phyloP scores from a whole-genome alignment of 495 filamentous ascomycete genomes.

The Jackrogersella minutella region DNA sequence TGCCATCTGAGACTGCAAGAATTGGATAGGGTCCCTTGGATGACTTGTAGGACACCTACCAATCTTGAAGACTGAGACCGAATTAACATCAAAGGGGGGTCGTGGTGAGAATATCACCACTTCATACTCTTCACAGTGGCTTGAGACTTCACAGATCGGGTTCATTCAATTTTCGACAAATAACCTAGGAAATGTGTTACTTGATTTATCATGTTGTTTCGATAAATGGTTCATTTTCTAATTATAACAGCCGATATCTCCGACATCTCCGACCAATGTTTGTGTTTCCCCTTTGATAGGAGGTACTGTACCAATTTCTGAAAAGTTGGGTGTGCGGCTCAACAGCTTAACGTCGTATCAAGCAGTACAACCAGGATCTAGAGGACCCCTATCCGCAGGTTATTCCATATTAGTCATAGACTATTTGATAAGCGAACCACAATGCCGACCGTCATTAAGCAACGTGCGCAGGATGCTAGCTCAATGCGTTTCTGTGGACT shows the following conservation, averaged over 20 bases:
- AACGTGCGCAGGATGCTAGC: conserved; percentile 20
- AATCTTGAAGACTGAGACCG: background rate
- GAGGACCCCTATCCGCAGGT: conserved; percentile 10
- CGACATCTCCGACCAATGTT: conserved; percentile 25
- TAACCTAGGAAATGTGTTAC: background rate
- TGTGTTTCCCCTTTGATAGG: background rate
- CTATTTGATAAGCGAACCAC: conserved; percentile 26
- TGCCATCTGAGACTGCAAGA: background rate
- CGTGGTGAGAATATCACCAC: background rate
- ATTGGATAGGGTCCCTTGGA: background rate
- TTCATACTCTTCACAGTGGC: background rate
- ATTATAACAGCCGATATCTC: conserved; percentile 12
- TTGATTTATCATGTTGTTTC: background rate
- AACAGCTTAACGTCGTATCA: conserved; percentile 28
- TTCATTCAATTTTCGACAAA: background rate
- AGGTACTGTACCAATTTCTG: too few relatives aligned
- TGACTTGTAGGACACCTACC: background rate
- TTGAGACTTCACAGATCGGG: background rate
- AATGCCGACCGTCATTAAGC: conserved; percentile 15
- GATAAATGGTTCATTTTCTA: background rate
- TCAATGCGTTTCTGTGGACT: conserved; percentile 25
- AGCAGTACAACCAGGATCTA: background rate
- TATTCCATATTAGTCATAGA: conserved; percentile 24
- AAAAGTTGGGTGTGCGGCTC: conserved; percentile 28
- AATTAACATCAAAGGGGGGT: background rate